Base-by-base conservation (phyloP, 768 basidiomycete genomes). In the Lactifluus rugatus region DNA sequence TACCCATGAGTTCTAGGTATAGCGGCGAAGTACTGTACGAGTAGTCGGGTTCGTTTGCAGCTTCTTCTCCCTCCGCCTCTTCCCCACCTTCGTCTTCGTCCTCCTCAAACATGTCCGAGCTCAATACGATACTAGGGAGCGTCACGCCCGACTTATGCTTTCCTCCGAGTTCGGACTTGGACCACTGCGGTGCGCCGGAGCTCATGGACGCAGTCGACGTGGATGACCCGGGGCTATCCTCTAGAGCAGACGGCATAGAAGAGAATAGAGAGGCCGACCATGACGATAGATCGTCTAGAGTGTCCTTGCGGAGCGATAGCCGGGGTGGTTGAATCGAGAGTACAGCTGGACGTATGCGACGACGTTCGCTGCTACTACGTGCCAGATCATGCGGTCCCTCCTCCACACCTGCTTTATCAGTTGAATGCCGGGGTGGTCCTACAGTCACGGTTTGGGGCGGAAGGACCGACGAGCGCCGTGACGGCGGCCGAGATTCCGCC, bases 1-100 rank as follows among this genome's bases (percentile, higher is more conserved):
- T 64, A 21, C 61, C 63, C 63, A 64, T 64, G 13, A 64, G 57
- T 52, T 64, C 63, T 4, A 56, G 58, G 54, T 64, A 64, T 16
- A 64, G 48, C 5, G 63, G 63, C 6, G 63, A 62, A 25, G 61
- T 48, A 32, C 21, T 53, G 23, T 59, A 37, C 26, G 62, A 26
- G 45, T 36, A 51, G 13, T 62, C 59, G 10, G 39, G 23, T 13
- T 37, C 48, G 46, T 47, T 26, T 7, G 32, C 16, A 1, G 14
- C 48, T 25, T 48, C 36, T 7, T 48, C 57, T 17, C 21, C 41
- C n/a, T 47, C 61, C 8, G 36, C 37, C 5, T 52, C 58, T 10
- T 28, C 48, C 25, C 28, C 56, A 3, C 28, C 37, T 5, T 54
- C 58, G 14, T 26, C 47, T 45, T 49, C 58, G 0, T 36, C 41